These are phyloP conservation scores for Boletus subcaerulescens DNA, from an alignment of 768 basidiomycete genomes.

Conservation along the genomic window DNA sequence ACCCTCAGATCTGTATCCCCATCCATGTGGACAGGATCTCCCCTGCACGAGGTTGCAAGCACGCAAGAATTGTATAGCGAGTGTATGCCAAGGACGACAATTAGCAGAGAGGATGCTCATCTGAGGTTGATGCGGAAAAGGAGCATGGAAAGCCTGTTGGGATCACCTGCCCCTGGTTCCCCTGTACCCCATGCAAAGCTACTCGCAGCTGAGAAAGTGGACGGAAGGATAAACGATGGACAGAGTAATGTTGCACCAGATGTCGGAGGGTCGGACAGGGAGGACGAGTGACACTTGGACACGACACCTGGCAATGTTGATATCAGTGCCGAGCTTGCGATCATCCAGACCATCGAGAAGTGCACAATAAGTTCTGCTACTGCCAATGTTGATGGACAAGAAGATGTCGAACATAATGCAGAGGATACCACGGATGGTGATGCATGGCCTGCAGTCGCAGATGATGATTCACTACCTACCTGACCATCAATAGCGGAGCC, in stretches of 20 bases:
- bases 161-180: constrained; percentile 16
- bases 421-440: neutral
- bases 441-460: neutral
- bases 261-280: constrained; percentile 9
- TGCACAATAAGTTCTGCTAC: no score
- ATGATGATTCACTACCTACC: neutral
- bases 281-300: constrained; percentile 37
- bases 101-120: constrained; percentile 54
- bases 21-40: constrained; percentile 25
- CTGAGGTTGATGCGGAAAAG: constrained; percentile 44
- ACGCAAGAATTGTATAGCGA: constrained; percentile 18
- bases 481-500: constrained; percentile 1
- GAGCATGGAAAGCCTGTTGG: constrained; percentile 43
- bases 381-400: no score
- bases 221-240: neutral
- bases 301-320: constrained; percentile 35
- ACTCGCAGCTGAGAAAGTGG: neutral
- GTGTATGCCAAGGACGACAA: constrained; percentile 38
- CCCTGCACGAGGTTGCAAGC: constrained; percentile 22
- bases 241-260: neutral
- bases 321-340: no score
- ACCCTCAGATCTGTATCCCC: constrained; percentile 21
- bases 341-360: no score
- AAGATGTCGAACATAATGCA: no score
- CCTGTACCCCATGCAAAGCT: constrained; percentile 1